These are phyloP conservation scores for Penicillium sp. DNA, from an alignment of 2,329 filamentous ascomycete genomes.

Conservation along the genomic window DNA sequence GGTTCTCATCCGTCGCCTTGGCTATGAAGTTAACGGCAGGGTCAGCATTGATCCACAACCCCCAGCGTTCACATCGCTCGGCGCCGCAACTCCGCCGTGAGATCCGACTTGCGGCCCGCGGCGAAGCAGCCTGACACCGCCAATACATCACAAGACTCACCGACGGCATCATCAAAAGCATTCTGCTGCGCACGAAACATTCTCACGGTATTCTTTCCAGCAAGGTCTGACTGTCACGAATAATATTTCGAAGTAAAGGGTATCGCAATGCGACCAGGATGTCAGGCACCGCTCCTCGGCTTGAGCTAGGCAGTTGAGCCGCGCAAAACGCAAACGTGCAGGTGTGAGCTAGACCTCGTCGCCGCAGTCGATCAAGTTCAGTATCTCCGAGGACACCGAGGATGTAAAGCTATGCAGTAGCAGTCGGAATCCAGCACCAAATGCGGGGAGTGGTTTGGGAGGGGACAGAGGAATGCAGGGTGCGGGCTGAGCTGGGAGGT, in stretches of 20 bases:
- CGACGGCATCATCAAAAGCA: constrained; percentile 70
- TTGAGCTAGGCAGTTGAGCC: not conserved
- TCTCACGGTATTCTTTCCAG: constrained; percentile 19
- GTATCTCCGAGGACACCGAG: not conserved
- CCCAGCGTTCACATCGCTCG: constrained; percentile 9
- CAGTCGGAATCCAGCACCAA: constrained; percentile 13
- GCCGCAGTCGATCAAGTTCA: too few relatives aligned
- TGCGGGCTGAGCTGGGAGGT: constrained; percentile 5
- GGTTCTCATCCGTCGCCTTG: constrained; percentile 94
- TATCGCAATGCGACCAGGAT: not conserved
- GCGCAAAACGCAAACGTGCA: not conserved
- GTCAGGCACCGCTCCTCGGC: not conserved
- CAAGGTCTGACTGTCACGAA: constrained; percentile 8
- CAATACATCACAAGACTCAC: constrained; percentile 46
- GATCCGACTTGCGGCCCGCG: not conserved
- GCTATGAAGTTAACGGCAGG: constrained; percentile 48
- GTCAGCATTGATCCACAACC: constrained; percentile 26
- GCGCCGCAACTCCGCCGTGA: not conserved
- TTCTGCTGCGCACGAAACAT: constrained; percentile 68
- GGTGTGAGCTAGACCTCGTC: not conserved
- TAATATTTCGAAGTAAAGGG: constrained; percentile 2
- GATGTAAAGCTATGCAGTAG: not conserved
- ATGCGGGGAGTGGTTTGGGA: constrained; percentile 27
- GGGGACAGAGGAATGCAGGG: not conserved
- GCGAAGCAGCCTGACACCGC: not conserved